These are phyloP conservation scores for Thielaviopsis populi DNA, from an alignment of 2,329 filamentous ascomycete species.

Conservation along the genomic window DNA sequence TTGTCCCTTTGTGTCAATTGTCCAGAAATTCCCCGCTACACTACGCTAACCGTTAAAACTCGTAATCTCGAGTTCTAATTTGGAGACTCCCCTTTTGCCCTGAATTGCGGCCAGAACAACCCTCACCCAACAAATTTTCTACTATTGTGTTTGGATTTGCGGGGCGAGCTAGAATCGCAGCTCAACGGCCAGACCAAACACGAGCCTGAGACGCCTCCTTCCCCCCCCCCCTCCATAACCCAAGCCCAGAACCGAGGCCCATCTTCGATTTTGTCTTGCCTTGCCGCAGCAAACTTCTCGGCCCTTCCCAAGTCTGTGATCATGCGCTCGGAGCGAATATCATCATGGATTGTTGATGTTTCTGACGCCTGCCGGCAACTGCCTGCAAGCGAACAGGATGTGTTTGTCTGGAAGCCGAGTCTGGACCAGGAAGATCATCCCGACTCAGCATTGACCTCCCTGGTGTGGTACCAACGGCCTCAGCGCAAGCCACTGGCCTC, in stretches of 20 bases:
- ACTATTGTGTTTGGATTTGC: neutral
- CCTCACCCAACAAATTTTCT: neutral
- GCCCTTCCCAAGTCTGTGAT: neutral
- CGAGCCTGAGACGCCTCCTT: neutral
- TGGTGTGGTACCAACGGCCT: constrained; percentile 14
- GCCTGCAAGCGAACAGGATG: constrained; percentile 10
- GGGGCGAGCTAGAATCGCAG: neutral
- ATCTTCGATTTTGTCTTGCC: neutral
- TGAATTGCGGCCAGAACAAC: neutral
- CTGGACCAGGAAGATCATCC: constrained; percentile 6
- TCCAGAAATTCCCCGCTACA: neutral
- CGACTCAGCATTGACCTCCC: constrained; percentile 9
- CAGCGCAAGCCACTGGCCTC: constrained; percentile 1
- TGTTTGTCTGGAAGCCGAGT: constrained; percentile 13
- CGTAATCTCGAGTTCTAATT: neutral
- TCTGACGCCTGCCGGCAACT: constrained; percentile 10
- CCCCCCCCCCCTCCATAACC: neutral
- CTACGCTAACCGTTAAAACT: neutral
- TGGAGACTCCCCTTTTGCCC: neutral
- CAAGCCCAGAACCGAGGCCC: neutral
- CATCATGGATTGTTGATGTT: constrained; percentile 14
- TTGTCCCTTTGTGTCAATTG: constrained; percentile 5
- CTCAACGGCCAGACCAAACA: neutral
- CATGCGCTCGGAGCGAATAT: constrained; percentile 15
- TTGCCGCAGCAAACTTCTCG: neutral